Conservation (phyloP, 495 filamentous ascomycete genomes). For the Aspergillus affinis region DNA sequence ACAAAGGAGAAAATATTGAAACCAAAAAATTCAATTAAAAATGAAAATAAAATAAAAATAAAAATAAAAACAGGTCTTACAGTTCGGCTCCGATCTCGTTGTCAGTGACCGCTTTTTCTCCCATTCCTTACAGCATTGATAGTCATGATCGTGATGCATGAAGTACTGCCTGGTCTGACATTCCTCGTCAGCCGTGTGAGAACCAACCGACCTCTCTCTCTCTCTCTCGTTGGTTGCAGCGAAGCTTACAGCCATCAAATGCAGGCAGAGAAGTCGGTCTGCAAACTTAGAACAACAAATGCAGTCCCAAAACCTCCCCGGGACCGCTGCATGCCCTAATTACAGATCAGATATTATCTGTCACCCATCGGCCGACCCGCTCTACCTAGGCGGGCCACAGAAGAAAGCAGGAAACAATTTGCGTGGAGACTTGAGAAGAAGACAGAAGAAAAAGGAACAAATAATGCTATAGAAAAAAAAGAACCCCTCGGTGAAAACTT, state of each 20-base stretch:
- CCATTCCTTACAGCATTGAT: background rate
- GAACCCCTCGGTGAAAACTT: background rate
- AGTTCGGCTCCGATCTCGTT: background rate
- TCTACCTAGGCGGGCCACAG: background rate
- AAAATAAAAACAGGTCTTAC: background rate
- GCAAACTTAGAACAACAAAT: slow-evolving; percentile 8
- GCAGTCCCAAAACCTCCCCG: slow-evolving; percentile 5
- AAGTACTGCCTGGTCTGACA: background rate
- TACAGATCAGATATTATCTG: slow-evolving; percentile 16
- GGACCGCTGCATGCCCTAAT: slow-evolving; percentile 2
- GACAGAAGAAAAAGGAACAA: background rate
- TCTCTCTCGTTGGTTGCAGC: background rate
- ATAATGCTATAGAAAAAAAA: slow-evolving; percentile 11
- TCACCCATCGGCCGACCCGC: slow-evolving; percentile 12
- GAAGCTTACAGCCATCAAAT: background rate
- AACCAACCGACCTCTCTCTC: background rate
- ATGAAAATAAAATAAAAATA: background rate
- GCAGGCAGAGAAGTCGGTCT: slow-evolving; percentile 22
- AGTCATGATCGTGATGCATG: too few species aligned
- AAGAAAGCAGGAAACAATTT: background rate
- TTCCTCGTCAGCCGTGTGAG: background rate
- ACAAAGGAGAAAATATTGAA: background rate
- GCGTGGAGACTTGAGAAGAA: background rate
- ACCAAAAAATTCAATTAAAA: too few species aligned
- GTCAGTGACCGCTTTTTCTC: background rate